Evolutionary conservation across 1,284 basidiomycete species (phyloP).

Genomic region (Ustilago hordei): DNA sequence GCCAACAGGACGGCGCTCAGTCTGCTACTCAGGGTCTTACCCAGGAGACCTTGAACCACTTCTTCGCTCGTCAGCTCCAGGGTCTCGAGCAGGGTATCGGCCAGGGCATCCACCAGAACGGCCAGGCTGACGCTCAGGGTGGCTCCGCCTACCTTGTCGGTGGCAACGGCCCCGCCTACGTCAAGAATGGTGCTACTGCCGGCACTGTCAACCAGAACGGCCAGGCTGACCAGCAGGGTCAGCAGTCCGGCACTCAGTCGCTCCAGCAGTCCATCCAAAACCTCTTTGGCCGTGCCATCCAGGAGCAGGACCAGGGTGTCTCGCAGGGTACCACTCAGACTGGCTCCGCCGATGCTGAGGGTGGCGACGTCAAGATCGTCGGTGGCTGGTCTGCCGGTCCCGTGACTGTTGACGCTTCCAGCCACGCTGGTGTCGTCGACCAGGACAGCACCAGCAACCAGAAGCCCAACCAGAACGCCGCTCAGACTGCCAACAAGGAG

Average conservation of each 20-base stretch:
- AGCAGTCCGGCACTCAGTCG: slow-evolving; percentile 41
- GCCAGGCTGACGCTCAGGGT: slow-evolving; percentile 29
- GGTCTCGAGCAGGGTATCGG: slow-evolving; percentile 32
- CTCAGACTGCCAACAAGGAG: slow-evolving; percentile 25
- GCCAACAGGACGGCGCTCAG: slow-evolving; percentile 32
- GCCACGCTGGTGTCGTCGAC: slow-evolving; percentile 28
- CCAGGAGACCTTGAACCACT: slow-evolving; percentile 29
- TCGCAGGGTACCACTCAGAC: slow-evolving; percentile 32
- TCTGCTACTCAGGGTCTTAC: slow-evolving; percentile 34
- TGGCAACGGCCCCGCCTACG: slow-evolving; percentile 23
- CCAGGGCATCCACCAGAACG: slow-evolving; percentile 42
- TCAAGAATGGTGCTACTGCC: slow-evolving; percentile 28
- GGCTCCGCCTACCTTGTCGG: slow-evolving; percentile 35
- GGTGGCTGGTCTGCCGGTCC: slow-evolving; percentile 24
- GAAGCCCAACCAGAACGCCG: slow-evolving; percentile 26
- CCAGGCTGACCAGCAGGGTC: slow-evolving; percentile 30
- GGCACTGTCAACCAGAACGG: slow-evolving; percentile 32
- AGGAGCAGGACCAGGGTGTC: slow-evolving; percentile 31
- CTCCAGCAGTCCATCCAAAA: slow-evolving; percentile 25
- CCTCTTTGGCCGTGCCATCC: slow-evolving; percentile 32
- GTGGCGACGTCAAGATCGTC: slow-evolving; percentile 28
- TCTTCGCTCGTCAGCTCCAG: slow-evolving; percentile 29
- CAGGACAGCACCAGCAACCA: slow-evolving; percentile 31
- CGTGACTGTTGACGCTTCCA: slow-evolving; percentile 28
- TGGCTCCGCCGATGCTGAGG: slow-evolving; percentile 27